Percentiles rank a stretch among this genome's conserved stretches.
Evolutionary conservation across 805 yeast species (phyloP).

Genomic region (Metschnikowia arizonensis): DNA sequence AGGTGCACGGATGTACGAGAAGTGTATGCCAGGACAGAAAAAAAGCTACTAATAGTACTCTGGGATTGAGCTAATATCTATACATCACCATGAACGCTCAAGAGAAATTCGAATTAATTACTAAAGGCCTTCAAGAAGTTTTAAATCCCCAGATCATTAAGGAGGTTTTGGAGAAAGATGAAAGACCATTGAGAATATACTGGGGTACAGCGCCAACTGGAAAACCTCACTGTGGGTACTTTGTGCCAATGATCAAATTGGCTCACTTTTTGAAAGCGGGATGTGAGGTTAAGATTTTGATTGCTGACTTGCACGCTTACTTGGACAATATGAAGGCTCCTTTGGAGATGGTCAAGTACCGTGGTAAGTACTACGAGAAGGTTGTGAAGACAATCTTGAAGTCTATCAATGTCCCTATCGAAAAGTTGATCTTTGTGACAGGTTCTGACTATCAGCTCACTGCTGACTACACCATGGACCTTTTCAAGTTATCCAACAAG

Average conservation of each 20-base stretch:
- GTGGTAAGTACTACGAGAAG: slow-evolving; percentile 86
- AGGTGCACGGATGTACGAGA: slow-evolving; percentile 1
- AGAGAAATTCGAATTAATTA: slow-evolving; percentile 69
- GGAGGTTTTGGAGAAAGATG: slow-evolving; percentile 72
- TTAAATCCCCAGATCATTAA: slow-evolving; percentile 84
- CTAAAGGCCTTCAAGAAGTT: slow-evolving; percentile 86
- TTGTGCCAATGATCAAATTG: slow-evolving; percentile 94
- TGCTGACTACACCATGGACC: slow-evolving; percentile 79
- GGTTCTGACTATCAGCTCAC: slow-evolving; percentile 89
- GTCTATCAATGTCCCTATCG: slow-evolving; percentile 89
- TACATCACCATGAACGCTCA: slow-evolving; percentile 43
- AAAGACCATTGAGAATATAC: slow-evolving; percentile 81
- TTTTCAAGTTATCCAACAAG: slow-evolving; percentile 76
- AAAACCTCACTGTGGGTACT: slow-evolving; percentile 96
- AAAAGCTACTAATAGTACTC: slow-evolving; percentile 1
- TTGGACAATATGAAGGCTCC: slow-evolving; percentile 99
- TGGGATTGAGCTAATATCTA: background rate
- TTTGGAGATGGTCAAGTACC: slow-evolving; percentile 78
- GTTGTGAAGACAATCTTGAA: slow-evolving; percentile 79
- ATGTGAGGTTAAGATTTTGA: slow-evolving; percentile 82
- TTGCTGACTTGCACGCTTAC: slow-evolving; percentile 96
- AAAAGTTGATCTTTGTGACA: slow-evolving; percentile 72
- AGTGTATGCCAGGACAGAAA: slow-evolving; percentile 6
- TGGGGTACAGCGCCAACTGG: slow-evolving; percentile 99
- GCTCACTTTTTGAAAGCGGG: slow-evolving; percentile 96